These are phyloP conservation scores for Cicer cuneatum DNA, from an alignment of 306 rosid species.

Conservation along the genomic window DNA sequence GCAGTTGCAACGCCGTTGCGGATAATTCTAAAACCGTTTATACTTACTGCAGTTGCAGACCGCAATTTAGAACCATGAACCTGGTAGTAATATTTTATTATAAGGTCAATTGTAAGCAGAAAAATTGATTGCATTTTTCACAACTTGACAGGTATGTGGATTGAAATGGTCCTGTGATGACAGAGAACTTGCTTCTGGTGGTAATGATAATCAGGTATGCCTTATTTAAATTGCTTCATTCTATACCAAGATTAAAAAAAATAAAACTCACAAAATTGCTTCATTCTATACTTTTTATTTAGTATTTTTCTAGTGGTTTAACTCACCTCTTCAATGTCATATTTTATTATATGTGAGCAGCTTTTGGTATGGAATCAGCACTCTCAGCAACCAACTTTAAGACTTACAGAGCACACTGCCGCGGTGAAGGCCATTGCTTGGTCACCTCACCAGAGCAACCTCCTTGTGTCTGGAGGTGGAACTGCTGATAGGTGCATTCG, in stretches of 20 bases:
- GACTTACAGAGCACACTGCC: slow-evolving; percentile 93
- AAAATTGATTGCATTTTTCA: slow-evolving; percentile 25
- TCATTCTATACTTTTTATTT: background rate
- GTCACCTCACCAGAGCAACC: slow-evolving; percentile 96
- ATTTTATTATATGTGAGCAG: slow-evolving; percentile 52
- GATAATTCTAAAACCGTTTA: no score
- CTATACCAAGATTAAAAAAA: background rate
- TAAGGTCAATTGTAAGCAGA: background rate
- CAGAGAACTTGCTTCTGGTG: slow-evolving; percentile 98
- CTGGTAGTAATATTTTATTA: background rate
- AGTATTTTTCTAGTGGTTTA: background rate
- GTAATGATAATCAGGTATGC: slow-evolving; percentile 95
- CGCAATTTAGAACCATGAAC: no score
- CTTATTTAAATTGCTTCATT: background rate
- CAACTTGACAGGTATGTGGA: slow-evolving; percentile 71
- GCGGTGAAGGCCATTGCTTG: slow-evolving; percentile 99
- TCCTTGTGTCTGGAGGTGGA: slow-evolving; percentile 98
- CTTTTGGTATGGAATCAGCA: slow-evolving; percentile 98
- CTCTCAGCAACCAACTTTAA: slow-evolving; percentile 81
- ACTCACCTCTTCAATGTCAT: slow-evolving; percentile 33
- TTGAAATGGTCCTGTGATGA: slow-evolving; percentile 97
- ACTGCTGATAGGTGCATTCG: slow-evolving; percentile 98
- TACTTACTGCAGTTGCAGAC: no score
- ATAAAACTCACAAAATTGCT: background rate
- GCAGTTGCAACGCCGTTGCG: no score